Evolutionary conservation across 1,139 yeast species (phyloP).

Genomic region (Nakaseomyces sp.): DNA sequence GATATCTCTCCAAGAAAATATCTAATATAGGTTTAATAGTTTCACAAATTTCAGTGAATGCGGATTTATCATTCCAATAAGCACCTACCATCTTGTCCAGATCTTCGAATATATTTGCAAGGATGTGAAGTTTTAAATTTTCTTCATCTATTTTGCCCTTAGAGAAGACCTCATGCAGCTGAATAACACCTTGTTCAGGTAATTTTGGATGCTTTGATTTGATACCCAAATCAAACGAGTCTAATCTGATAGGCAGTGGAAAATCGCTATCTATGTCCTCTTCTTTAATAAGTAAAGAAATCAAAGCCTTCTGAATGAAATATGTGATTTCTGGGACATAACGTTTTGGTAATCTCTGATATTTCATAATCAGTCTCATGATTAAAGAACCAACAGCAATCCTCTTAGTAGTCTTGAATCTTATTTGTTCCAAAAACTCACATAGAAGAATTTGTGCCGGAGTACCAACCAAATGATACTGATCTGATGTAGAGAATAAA

Average conservation of each 20-base stretch:
- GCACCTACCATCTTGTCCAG: slow-evolving; percentile 17
- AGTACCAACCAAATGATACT: slow-evolving; percentile 83
- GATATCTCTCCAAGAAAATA: slow-evolving; percentile 15
- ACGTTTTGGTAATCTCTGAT: slow-evolving; percentile 74
- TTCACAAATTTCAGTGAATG: slow-evolving; percentile 44
- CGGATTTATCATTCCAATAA: slow-evolving; percentile 7
- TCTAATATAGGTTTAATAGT: slow-evolving; percentile 35
- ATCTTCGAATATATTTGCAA: slow-evolving; percentile 27
- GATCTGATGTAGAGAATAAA: slow-evolving; percentile 89
- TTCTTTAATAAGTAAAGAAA: slow-evolving; percentile 37
- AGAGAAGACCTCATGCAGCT: slow-evolving; percentile 20
- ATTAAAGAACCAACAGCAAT: slow-evolving; percentile 49
- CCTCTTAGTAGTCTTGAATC: slow-evolving; percentile 34
- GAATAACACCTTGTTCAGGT: slow-evolving; percentile 11
- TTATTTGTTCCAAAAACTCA: slow-evolving; percentile 52
- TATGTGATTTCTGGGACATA: slow-evolving; percentile 68
- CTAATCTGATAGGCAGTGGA: slow-evolving; percentile 18
- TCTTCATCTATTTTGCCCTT: slow-evolving; percentile 14
- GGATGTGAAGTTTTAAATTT: slow-evolving; percentile 31
- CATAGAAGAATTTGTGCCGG: slow-evolving; percentile 70
- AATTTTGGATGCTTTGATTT: background rate
- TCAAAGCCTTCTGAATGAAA: slow-evolving; percentile 48
- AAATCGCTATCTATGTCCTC: slow-evolving; percentile 5
- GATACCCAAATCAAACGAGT: slow-evolving; percentile 21
- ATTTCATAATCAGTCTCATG: slow-evolving; percentile 55